Percentiles rank a stretch among this genome's conserved stretches.
These are phyloP conservation scores for Aeschynomene evenia DNA, from an alignment of 306 rosid species.

Conservation along the genomic window DNA sequence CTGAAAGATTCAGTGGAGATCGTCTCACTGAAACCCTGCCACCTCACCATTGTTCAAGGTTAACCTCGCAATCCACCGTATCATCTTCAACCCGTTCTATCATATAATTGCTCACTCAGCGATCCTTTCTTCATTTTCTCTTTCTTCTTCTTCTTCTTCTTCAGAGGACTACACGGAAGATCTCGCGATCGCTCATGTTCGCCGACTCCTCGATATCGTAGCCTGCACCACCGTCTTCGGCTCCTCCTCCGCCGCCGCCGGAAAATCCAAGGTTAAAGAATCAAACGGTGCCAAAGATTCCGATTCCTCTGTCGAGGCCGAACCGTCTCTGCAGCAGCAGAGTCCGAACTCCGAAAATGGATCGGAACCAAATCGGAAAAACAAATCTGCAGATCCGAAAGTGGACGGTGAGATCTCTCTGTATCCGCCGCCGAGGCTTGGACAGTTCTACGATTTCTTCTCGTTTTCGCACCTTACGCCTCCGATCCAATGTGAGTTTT, in stretches of 20 bases:
- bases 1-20: conserved; percentile 82
- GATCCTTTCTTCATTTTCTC: neutral
- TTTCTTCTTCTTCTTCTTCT: neutral
- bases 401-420: conserved; percentile 59
- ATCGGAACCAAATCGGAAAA: conserved; percentile 25
- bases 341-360: conserved; percentile 37
- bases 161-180: conserved; percentile 85
- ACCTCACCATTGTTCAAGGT: conserved; percentile 74
- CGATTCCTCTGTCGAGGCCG: conserved; percentile 33
- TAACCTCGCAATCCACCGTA: too few species aligned
- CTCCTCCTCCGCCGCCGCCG: conserved; percentile 36
- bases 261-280: too few species aligned
- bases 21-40: conserved; percentile 80
- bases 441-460: conserved; percentile 90
- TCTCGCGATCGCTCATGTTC: conserved; percentile 64
- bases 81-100: conserved; percentile 4
- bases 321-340: conserved; percentile 24
- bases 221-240: conserved; percentile 78
- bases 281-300: conserved; percentile 41
- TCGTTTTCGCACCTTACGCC: conserved; percentile 84
- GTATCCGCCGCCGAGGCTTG: conserved; percentile 84
- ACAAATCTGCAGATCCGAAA: conserved; percentile 36
- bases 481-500: conserved; percentile 73
- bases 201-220: conserved; percentile 80
- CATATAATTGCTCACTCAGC: too few species aligned